phyloP scores from a whole-genome alignment of 768 basidiomycete species.

The Leccinum truebloodii region DNA sequence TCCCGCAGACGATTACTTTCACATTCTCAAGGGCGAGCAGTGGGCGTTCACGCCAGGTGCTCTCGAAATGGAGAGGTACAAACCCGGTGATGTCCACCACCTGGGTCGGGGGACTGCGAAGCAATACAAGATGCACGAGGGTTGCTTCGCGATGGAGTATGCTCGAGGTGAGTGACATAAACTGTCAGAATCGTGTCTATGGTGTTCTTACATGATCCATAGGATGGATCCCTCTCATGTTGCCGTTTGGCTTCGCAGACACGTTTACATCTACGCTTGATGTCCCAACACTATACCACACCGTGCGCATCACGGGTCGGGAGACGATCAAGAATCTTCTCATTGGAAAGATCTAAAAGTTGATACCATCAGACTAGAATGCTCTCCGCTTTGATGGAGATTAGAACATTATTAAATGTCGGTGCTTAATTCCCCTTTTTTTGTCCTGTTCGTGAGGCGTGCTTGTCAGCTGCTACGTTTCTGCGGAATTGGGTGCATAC shows the following conservation, averaged over 20 bases:
- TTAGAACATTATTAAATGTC: background rate
- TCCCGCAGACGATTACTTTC: conserved; percentile 97
- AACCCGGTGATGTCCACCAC: conserved; percentile 81
- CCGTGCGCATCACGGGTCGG: conserved; percentile 71
- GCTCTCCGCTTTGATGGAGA: conserved; percentile 2
- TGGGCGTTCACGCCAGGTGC: conserved; percentile 87
- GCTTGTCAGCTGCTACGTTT: background rate
- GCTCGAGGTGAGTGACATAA: conserved; percentile 63
- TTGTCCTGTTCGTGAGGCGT: background rate
- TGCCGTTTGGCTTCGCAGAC: conserved; percentile 93
- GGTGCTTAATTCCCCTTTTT: background rate
- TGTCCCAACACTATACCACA: conserved; percentile 77
- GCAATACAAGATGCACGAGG: conserved; percentile 98
- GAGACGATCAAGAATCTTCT: conserved; percentile 84
- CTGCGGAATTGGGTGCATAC: background rate
- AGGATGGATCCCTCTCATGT: conserved; percentile 98
- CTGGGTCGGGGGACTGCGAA: conserved; percentile 82
- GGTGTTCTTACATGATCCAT: background rate
- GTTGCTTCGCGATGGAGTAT: conserved; percentile 95
- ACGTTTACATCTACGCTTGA: conserved; percentile 87
- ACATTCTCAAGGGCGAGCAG: conserved; percentile 92
- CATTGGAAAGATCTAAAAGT: conserved; percentile 75
- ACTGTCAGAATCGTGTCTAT: conserved; percentile 16
- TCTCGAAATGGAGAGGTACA: conserved; percentile 84
- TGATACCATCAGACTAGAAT: background rate